A percentile compares a stretch with the other conserved stretches of the same genome.
phyloP scores from a whole-genome alignment of 2,329 filamentous ascomycete species.

The Paraphoma sp. region DNA sequence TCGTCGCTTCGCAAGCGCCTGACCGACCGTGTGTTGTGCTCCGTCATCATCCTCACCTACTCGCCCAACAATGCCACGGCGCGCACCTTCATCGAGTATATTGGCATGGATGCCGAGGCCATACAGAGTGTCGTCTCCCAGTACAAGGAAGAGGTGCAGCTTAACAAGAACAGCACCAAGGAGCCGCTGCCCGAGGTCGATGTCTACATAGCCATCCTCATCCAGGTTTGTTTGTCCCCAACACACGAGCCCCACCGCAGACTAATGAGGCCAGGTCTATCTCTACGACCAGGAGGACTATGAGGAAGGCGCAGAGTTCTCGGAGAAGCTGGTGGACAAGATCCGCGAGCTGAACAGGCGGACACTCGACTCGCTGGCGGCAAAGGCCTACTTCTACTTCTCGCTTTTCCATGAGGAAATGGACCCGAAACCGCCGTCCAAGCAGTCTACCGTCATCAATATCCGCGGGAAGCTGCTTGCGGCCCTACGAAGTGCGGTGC shows the following conservation, averaged over 20 bases:
- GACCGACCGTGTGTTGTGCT: conserved; percentile 78
- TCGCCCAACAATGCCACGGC: conserved; percentile 70
- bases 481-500: conserved; percentile 90
- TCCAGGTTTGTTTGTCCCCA: conserved; percentile 42
- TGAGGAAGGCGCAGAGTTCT: conserved; percentile 83
- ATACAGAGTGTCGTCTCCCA: conserved; percentile 60
- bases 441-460: conserved; percentile 83
- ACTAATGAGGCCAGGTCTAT: conserved; percentile 69
- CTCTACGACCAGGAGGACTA: conserved; percentile 85
- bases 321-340: conserved; percentile 79
- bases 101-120: conserved; percentile 70
- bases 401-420: conserved; percentile 94
- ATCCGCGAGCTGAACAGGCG: conserved; percentile 90
- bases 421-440: conserved; percentile 84
- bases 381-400: conserved; percentile 98
- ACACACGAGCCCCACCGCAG: background rate
- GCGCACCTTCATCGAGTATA: conserved; percentile 72
- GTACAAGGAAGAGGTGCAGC: conserved; percentile 70
- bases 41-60: conserved; percentile 83
- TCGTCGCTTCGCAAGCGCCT: conserved; percentile 93
- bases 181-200: conserved; percentile 87
- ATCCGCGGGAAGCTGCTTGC: conserved; percentile 86
- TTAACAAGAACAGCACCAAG: conserved; percentile 69
- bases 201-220: conserved; percentile 83
- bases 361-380: conserved; percentile 90